A percentile compares a stretch with the other conserved stretches of the same genome.
Conservation (phyloP, 176 grass and related monocot species). For the Musa troglodytarum region DNA sequence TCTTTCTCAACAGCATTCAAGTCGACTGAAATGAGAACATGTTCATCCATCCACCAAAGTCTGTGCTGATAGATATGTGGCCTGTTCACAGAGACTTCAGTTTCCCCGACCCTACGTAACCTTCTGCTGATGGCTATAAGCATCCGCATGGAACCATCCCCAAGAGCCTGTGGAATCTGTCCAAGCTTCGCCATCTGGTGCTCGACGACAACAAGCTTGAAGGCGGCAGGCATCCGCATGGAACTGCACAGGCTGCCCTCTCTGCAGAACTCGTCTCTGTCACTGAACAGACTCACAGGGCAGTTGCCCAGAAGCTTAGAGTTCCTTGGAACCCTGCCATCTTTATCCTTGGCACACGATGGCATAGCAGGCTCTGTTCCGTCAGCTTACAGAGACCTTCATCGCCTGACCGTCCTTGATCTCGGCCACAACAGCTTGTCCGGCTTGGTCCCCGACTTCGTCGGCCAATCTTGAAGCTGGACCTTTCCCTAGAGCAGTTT, state of each 20-base stretch:
- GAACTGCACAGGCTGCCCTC: neutral
- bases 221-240: neutral
- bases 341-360: neutral
- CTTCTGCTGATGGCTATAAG: too few species aligned
- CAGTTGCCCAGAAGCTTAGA: neutral
- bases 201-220: neutral
- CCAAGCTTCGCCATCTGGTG: neutral
- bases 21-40: too few species aligned
- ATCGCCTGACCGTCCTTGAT: neutral
- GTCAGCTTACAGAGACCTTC: neutral
- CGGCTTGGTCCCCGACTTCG: neutral
- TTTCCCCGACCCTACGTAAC: too few species aligned
- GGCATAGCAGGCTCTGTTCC: neutral
- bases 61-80: too few species aligned
- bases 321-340: neutral
- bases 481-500: neutral
- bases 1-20: too few species aligned
- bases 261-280: neutral
- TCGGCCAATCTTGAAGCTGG: neutral
- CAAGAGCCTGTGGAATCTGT: neutral
- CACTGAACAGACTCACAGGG: neutral
- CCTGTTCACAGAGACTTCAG: too few species aligned
- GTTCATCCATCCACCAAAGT: too few species aligned
- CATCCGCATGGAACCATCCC: neutral
- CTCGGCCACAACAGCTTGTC: neutral